Conservation (phyloP, 768 basidiomycete genomes). For the Clitopilus hobsonii region DNA sequence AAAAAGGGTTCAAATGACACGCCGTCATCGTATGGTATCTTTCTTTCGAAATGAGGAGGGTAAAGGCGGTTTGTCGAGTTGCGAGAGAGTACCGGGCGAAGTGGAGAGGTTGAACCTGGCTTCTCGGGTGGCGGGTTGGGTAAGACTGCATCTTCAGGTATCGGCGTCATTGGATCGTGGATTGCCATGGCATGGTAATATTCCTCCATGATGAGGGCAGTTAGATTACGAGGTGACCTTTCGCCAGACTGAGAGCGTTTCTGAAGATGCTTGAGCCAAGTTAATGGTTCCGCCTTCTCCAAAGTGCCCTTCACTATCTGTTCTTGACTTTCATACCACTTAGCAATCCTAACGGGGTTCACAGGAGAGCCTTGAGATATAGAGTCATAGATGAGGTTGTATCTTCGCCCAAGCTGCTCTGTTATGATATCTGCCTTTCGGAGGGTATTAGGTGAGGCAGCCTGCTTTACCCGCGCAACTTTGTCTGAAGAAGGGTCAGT, state of each 20-base stretch:
- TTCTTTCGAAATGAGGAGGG: slow-evolving; percentile 14
- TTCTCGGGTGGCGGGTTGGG: slow-evolving; percentile 14
- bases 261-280: slow-evolving; percentile 69
- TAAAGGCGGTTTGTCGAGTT: background rate
- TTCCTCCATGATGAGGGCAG: slow-evolving; percentile 68
- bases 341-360: slow-evolving; percentile 46
- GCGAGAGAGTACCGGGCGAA: background rate
- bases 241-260: slow-evolving; percentile 27
- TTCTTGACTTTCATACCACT: slow-evolving; percentile 59
- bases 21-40: slow-evolving; percentile 16
- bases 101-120: slow-evolving; percentile 10
- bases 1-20: slow-evolving; percentile 57
- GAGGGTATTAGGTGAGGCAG: slow-evolving; percentile 46
- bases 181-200: slow-evolving; percentile 41
- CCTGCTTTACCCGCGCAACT: slow-evolving; percentile 46
- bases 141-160: slow-evolving; percentile 34
- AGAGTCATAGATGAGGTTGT: slow-evolving; percentile 45
- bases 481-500: slow-evolving; percentile 37
- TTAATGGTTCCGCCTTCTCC: slow-evolving; percentile 63
- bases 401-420: slow-evolving; percentile 64
- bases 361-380: slow-evolving; percentile 27
- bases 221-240: slow-evolving; percentile 56
- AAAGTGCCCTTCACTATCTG: slow-evolving; percentile 42
- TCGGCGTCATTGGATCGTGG: slow-evolving; percentile 34
- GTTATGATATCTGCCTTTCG: slow-evolving; percentile 62